Conservation (phyloP, 2,329 filamentous ascomycete genomes). For the Didymella keratinophila region DNA sequence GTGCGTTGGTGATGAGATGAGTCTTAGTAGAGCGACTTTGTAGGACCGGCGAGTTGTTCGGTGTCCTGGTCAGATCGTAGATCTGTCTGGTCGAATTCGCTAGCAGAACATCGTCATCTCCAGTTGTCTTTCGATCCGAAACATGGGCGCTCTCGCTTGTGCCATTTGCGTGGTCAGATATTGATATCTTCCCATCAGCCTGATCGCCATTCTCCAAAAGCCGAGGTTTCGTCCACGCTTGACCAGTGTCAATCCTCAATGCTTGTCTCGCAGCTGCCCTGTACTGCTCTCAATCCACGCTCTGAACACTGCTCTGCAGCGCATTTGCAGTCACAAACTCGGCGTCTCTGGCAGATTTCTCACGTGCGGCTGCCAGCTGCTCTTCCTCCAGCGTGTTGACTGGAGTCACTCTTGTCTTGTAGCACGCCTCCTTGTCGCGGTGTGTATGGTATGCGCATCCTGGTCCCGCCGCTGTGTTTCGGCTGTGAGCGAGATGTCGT, state of each 20-base stretch:
- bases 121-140: not conserved
- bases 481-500: not conserved
- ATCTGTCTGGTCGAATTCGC: not conserved
- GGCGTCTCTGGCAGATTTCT: not conserved
- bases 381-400: not conserved
- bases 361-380: not conserved
- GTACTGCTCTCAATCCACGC: slow-evolving; percentile 2
- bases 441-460: slow-evolving; percentile 2
- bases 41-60: not conserved
- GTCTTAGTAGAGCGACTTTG: not conserved
- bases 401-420: not conserved
- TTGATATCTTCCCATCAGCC: too few relatives aligned
- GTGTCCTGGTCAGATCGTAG: not conserved
- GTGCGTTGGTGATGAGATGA: not conserved
- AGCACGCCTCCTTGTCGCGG: not conserved
- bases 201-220: not conserved
- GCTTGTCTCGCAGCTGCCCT: not conserved
- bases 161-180: not conserved
- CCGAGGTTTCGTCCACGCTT: not conserved
- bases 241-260: not conserved
- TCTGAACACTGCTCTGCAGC: not conserved
- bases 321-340: not conserved
- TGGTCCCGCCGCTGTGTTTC: not conserved
- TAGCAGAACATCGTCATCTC: too few relatives aligned
- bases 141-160: not conserved